Evolutionary conservation across 441 rosid species (phyloP), one percentile per base, ranked within the genome.

Genomic region (Syzygium syzygioides): DNA sequence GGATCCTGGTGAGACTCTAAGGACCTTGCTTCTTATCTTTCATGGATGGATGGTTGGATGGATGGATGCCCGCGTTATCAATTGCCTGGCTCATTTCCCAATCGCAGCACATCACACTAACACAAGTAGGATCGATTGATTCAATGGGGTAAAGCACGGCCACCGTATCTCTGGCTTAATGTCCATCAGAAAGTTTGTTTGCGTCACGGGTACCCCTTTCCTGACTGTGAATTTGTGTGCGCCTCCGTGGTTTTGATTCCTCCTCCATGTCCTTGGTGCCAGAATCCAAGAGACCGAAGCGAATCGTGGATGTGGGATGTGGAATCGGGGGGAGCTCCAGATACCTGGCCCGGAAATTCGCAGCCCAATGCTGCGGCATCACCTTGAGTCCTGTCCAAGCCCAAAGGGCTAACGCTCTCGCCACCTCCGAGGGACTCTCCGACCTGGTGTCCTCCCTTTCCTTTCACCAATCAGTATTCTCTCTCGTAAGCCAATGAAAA

Each of bases 301-400:
- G 88, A 50, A 93, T 95, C 86, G 98, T 96, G 76, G 99, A 97
- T 92, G 99, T 96, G 88, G 99, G 99, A 50, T 97, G 99, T 88
- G 99, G 99, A 54, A 96, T 96, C 9, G 99, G 99, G 62, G 99
- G 99, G 89, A 96, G 99, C 93, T 97, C 99, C 34, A 94, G 98
- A 87, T 96, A 96, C 89, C 55, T 97, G 54, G 94, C 99, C 2
- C 87, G 86, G 90, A 96, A 95, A 90, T 97, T 88, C 90, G 99
- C 94, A 20, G 98, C 98, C 6, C 89, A 93, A 56, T 94, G 95
- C 87, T 85, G 76, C 56, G 99, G 98, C 59, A 96, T 97, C 87
- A 95, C 99, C 54, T 93, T 97, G 30, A 97, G 99, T 87, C 98
- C 98, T 23, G 90, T 97, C 88, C 98, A 97, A 87, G 99, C 96